phyloP scores from a whole-genome alignment of 192 early-diverging fungal genomes.

The Coemansia sp. region DNA sequence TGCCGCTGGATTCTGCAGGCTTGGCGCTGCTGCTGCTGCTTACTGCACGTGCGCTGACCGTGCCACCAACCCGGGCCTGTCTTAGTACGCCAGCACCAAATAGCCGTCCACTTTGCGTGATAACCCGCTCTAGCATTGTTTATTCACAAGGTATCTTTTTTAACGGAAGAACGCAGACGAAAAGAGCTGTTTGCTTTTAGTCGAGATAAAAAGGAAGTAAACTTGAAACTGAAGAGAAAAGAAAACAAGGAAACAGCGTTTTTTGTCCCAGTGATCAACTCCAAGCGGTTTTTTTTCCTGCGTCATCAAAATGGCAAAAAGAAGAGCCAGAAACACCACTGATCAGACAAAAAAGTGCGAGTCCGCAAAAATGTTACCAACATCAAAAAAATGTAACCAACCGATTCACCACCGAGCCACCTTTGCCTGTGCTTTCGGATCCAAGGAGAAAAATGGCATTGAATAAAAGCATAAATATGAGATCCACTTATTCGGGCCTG shows the following conservation, averaged over 20 bases:
- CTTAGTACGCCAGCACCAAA: neutral
- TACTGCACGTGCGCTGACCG: neutral
- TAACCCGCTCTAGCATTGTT: constrained; percentile 28
- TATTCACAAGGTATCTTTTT: neutral
- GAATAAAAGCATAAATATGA: neutral
- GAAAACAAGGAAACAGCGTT: neutral
- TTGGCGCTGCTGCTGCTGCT: constrained; percentile 14
- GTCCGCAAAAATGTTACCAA: too few relatives aligned
- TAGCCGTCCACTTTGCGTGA: constrained; percentile 8
- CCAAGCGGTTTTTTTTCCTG: neutral
- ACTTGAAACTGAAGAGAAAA: neutral
- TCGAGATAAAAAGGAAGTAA: neutral
- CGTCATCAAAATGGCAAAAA: neutral
- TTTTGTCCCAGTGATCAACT: neutral
- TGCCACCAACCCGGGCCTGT: neutral
- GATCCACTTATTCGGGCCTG: too few relatives aligned
- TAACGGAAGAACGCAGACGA: neutral
- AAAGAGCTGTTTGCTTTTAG: neutral
- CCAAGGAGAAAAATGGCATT: too few relatives aligned
- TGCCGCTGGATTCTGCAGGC: constrained; percentile 15
- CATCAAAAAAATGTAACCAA: too few relatives aligned
- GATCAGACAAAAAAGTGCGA: neutral
- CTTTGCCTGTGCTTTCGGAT: neutral
- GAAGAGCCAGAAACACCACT: neutral
- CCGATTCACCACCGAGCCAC: too few relatives aligned